Evolutionary conservation across 2,329 filamentous ascomycete species (phyloP).

Genomic region (Aspergillus novofumigatus): DNA sequence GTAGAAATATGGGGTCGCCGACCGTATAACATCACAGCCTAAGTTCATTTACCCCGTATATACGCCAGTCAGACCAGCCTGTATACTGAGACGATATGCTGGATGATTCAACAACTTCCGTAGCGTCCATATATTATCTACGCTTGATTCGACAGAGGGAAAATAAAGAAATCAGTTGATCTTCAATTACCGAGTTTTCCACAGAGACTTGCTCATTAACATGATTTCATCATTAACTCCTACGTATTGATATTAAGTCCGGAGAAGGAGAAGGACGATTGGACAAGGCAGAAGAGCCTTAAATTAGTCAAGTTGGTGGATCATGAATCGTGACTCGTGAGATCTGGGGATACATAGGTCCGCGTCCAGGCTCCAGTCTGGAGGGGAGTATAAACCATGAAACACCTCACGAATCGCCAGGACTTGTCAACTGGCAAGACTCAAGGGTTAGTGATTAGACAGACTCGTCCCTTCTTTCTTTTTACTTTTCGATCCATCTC

Average conservation of each 20-base stretch:
- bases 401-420: background rate
- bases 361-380: background rate
- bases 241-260: background rate
- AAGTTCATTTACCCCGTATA: background rate
- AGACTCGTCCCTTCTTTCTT: background rate
- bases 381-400: background rate
- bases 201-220: background rate
- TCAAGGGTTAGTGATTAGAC: background rate
- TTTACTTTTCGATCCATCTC: background rate
- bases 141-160: background rate
- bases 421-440: no score
- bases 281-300: background rate
- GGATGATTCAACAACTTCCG: background rate
- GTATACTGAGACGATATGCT: no score
- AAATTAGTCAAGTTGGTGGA: slow-evolving; percentile 12
- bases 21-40: background rate
- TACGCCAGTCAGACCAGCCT: background rate
- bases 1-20: background rate
- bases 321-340: slow-evolving; percentile 12
- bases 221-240: background rate
- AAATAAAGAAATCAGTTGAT: background rate
- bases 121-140: background rate
- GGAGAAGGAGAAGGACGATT: background rate
- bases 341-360: slow-evolving; percentile 16
- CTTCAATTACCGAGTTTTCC: background rate